A percentile compares a stretch with the other conserved stretches of the same genome.
phyloP scores from a whole-genome alignment of 352 stramenopile species.

The Globisporangium perplexum region DNA sequence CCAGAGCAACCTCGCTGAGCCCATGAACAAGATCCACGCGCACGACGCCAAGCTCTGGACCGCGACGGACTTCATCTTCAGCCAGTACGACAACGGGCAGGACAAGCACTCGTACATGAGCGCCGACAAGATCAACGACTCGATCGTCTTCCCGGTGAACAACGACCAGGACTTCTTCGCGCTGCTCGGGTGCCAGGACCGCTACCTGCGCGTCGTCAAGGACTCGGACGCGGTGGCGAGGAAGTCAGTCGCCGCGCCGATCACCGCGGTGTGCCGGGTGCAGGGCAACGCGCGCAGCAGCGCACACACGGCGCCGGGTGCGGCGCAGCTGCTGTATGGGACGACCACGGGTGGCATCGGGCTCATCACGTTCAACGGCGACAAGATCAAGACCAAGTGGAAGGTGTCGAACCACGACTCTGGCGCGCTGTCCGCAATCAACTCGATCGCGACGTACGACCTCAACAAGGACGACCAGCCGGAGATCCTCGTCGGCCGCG shows the following conservation, averaged over 20 bases:
- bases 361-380: conserved; percentile 57
- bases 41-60: conserved; percentile 73
- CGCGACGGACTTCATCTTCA: conserved; percentile 74
- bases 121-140: conserved; percentile 79
- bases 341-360: conserved; percentile 51
- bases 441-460: conserved; percentile 73
- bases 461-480: conserved; percentile 75
- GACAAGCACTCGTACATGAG: conserved; percentile 79
- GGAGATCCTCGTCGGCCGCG: conserved; percentile 73
- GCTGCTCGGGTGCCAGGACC: conserved; percentile 70
- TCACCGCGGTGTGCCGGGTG: conserved; percentile 46
- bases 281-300: conserved; percentile 14
- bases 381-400: conserved; percentile 73
- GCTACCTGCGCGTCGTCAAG: conserved; percentile 55
- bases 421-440: conserved; percentile 41
- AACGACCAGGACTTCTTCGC: conserved; percentile 61
- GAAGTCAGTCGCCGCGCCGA: conserved; percentile 46
- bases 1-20: conserved; percentile 80
- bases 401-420: conserved; percentile 35
- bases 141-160: conserved; percentile 44
- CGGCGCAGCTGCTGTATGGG: conserved; percentile 60
- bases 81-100: conserved; percentile 74
- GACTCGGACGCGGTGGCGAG: conserved; percentile 52
- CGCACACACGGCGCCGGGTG: conserved; percentile 11
- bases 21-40: conserved; percentile 64